Conservation (phyloP, 352 stramenopile species). For the Phytophthora syringae region DNA sequence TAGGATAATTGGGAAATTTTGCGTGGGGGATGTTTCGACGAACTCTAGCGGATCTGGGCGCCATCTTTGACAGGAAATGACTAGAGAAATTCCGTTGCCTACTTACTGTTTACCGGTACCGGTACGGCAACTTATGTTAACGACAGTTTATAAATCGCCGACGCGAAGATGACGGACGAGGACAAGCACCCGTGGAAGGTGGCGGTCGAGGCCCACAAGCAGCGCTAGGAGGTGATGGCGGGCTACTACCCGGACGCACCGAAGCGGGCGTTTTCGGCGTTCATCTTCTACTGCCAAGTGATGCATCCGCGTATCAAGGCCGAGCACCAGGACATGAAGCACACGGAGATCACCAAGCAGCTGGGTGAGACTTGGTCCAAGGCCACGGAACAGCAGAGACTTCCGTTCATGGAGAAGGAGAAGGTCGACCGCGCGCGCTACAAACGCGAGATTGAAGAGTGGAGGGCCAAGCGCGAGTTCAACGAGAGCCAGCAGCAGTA, state of each 20-base stretch:
- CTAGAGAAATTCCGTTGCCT: too few relatives aligned
- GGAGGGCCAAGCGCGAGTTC: constrained; percentile 87
- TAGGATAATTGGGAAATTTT: too few relatives aligned
- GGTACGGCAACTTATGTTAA: too few relatives aligned
- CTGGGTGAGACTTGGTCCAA: constrained; percentile 94
- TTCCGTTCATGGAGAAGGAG: constrained; percentile 93
- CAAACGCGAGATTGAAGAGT: constrained; percentile 94
- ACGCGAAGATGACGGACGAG: constrained; percentile 90
- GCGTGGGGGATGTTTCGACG: too few relatives aligned
- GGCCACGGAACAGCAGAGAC: constrained; percentile 90
- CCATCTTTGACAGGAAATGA: too few relatives aligned
- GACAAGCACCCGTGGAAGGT: constrained; percentile 94
- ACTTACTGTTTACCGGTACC: too few relatives aligned
- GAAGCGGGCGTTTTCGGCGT: constrained; percentile 94
- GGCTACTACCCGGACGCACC: constrained; percentile 92
- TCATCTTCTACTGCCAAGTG: constrained; percentile 94
- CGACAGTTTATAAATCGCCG: too few relatives aligned
- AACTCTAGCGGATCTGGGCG: too few relatives aligned
- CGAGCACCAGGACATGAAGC: constrained; percentile 95
- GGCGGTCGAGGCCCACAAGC: constrained; percentile 93
- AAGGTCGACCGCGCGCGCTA: constrained; percentile 91
- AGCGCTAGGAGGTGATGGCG: constrained; percentile 95
- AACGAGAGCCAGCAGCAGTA: constrained; percentile 87
- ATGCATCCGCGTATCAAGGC: constrained; percentile 91
- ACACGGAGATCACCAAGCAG: constrained; percentile 96